Base-by-base conservation (phyloP, 2,329 filamentous ascomycete species). In the Talaromyces sp. region DNA sequence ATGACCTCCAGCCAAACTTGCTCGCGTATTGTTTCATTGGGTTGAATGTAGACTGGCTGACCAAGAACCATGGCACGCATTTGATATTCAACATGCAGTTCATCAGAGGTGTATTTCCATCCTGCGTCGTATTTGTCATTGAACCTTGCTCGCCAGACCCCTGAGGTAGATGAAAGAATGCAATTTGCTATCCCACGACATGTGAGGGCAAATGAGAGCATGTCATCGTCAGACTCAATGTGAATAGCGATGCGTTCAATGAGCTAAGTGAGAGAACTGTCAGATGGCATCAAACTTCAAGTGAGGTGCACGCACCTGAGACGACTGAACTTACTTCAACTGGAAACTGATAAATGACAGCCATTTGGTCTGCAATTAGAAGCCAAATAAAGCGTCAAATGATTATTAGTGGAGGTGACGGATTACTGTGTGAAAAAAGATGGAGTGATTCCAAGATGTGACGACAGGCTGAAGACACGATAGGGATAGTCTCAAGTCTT, bases 81-180 rank as follows among this genome's bases (percentile, higher is more conserved):
- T 58, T 76, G 68, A 63, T 80, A 80, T 43, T 79, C 77, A 0
- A 64, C 33, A 33, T 70, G 72, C 31, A 79, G 69, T 24, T 77
- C 71, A 1, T 57, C 41, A 2, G 71, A 69, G 8, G 59, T 47
- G 43, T 65, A 66, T 13, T 71, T 65, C 0, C 58, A 45, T 1
- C 71, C 71, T 13, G 73, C 60, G 54, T 80, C 78, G 59, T 78
- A 81, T 35, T 67, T 60, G 4, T 71, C 68, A 8, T 68, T 57
- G 64, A 79, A 80, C 3, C 74, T 69, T 37, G 56, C 35, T 22
- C 73, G 68, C 78, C 78, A 81, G 31, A 80, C 67, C 0, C 69
- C 68, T 0, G 77, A 76, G 2, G 73, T 61, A 1, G 69, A 50
- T 1, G 71, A 71, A 8, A 75, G 63, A 16, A 78, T 69, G 13